phyloP scores from a whole-genome alignment of 2,329 filamentous ascomycete genomes.

The Penicillium sp. region DNA sequence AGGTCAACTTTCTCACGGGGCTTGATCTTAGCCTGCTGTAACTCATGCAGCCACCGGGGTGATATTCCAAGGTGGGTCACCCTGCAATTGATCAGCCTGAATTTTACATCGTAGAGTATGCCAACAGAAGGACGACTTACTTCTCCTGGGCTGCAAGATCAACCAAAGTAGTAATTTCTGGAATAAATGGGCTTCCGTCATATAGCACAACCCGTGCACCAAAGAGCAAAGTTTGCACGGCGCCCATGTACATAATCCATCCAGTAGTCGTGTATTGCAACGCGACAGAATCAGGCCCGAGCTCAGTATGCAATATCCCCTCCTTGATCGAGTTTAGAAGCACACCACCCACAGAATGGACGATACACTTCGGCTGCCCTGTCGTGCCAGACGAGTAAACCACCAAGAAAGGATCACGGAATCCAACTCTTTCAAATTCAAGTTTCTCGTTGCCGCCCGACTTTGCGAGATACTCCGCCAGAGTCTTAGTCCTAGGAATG shows the following conservation, averaged over 20 bases:
- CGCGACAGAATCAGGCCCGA: conserved; percentile 44
- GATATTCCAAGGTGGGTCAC: conserved; percentile 75
- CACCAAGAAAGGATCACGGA: conserved; percentile 74
- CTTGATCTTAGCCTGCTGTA: conserved; percentile 63
- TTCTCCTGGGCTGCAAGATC: conserved; percentile 57
- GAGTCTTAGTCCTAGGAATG: conserved; percentile 10
- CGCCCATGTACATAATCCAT: conserved; percentile 84
- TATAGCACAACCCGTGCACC: conserved; percentile 70
- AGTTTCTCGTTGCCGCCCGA: conserved; percentile 36
- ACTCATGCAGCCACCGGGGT: conserved; percentile 73
- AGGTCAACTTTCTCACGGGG: conserved; percentile 66
- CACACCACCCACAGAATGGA: conserved; percentile 60
- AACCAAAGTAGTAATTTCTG: conserved; percentile 55
- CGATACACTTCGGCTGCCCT: conserved; percentile 80
- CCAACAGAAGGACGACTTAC: conserved; percentile 3
- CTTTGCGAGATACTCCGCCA: conserved; percentile 11
- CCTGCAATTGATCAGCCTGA: conserved; percentile 54
- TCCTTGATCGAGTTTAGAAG: conserved; percentile 58
- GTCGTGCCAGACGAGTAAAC: conserved; percentile 81
- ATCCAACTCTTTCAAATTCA: conserved; percentile 62
- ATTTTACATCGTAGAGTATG: background rate
- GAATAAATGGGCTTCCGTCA: conserved; percentile 77
- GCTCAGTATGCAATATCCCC: conserved; percentile 51
- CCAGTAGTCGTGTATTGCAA: conserved; percentile 69
- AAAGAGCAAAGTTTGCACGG: conserved; percentile 58